Conservation (phyloP, 805 yeast genomes). For the Cephaloascus fragrans region DNA sequence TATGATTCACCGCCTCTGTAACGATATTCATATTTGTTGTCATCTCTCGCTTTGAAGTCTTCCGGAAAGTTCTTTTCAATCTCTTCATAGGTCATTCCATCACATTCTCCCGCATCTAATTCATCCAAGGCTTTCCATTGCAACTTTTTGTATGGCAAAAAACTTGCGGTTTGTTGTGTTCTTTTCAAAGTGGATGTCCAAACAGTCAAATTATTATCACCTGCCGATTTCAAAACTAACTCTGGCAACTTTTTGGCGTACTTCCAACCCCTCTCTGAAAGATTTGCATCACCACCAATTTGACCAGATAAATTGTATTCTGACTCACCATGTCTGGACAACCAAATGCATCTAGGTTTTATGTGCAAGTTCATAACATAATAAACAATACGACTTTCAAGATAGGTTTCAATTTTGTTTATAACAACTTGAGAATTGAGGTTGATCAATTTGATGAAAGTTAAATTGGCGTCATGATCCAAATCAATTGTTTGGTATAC, state of each 20-base stretch:
- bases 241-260: slow-evolving; percentile 79
- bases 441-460: slow-evolving; percentile 82
- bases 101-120: slow-evolving; percentile 95
- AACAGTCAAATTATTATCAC: slow-evolving; percentile 64
- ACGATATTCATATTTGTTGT: slow-evolving; percentile 89
- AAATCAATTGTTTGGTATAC: slow-evolving; percentile 70
- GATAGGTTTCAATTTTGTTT: slow-evolving; percentile 77
- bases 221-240: slow-evolving; percentile 56
- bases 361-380: slow-evolving; percentile 94
- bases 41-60: slow-evolving; percentile 93
- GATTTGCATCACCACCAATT: slow-evolving; percentile 89
- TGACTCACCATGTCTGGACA: slow-evolving; percentile 94
- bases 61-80: slow-evolving; percentile 81
- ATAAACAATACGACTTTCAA: slow-evolving; percentile 88
- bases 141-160: slow-evolving; percentile 69
- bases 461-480: slow-evolving; percentile 47
- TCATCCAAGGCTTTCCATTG: slow-evolving; percentile 97
- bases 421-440: slow-evolving; percentile 83
- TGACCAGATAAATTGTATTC: slow-evolving; percentile 87
- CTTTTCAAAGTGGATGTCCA: slow-evolving; percentile 93
- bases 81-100: slow-evolving; percentile 93
- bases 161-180: slow-evolving; percentile 87
- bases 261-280: slow-evolving; percentile 74
- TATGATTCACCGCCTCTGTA: slow-evolving; percentile 97
- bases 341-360: slow-evolving; percentile 86